These are phyloP conservation scores for Helminthosporium solani DNA, from an alignment of 2,329 filamentous ascomycete species.

Conservation along the genomic window DNA sequence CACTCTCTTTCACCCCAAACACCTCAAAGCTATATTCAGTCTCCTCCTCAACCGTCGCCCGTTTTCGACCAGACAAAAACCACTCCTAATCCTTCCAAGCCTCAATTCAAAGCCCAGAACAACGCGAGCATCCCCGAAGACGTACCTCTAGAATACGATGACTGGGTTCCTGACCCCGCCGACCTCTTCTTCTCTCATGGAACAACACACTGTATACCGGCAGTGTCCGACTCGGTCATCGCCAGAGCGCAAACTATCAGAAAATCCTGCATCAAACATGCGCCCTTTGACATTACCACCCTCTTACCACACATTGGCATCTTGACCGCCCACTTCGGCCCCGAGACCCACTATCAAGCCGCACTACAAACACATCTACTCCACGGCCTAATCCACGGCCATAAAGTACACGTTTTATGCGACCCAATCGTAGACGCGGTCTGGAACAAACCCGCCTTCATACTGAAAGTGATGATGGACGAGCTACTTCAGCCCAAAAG, in stretches of 20 bases:
- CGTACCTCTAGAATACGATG: neutral
- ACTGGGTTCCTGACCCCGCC: neutral
- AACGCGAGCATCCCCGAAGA: neutral
- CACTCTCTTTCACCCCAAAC: neutral
- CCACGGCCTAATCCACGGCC: neutral
- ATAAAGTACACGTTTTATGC: neutral
- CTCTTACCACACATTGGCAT: neutral
- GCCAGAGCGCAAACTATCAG: neutral
- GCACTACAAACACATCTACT: neutral
- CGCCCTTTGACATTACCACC: neutral
- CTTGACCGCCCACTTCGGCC: neutral
- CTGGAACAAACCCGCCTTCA: conserved; percentile 1
- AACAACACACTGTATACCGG: neutral
- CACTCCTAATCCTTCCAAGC: no score
- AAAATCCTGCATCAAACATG: neutral
- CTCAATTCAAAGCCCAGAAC: neutral
- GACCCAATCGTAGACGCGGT: conserved; percentile 1
- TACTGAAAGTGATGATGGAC: conserved; percentile 1
- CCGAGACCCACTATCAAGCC: neutral
- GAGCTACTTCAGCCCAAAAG: neutral
- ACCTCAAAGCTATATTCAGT: neutral
- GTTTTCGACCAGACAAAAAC: no score
- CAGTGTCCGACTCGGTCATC: neutral
- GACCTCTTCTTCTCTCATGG: neutral
- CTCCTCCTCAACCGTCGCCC: no score